Percentiles rank a stretch among this genome's conserved stretches.
These are phyloP conservation scores for Claviceps arundinis DNA, from an alignment of 2,329 filamentous ascomycete species.

Conservation along the genomic window DNA sequence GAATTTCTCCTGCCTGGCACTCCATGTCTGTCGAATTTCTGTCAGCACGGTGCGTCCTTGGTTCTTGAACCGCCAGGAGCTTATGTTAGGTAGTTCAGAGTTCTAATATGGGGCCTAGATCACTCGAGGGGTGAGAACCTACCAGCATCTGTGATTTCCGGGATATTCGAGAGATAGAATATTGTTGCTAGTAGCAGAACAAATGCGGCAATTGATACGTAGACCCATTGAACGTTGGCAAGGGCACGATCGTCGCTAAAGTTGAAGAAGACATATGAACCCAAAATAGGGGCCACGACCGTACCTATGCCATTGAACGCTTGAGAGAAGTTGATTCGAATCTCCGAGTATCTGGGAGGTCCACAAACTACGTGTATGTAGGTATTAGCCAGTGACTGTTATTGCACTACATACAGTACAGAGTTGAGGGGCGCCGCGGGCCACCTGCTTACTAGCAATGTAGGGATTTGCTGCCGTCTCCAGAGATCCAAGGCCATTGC, in stretches of 20 bases:
- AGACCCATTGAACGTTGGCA: slow-evolving; percentile 63
- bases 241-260: slow-evolving; percentile 43
- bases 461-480: slow-evolving; percentile 70
- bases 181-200: slow-evolving; percentile 51
- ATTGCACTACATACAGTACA: not conserved
- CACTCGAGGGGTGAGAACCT: slow-evolving; percentile 1
- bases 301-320: slow-evolving; percentile 66
- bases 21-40: slow-evolving; percentile 41
- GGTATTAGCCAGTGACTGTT: not conserved
- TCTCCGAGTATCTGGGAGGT: slow-evolving; percentile 56
- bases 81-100: not conserved
- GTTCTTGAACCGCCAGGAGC: not conserved
- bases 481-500: slow-evolving; percentile 58
- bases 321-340: slow-evolving; percentile 65
- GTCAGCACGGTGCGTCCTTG: not conserved
- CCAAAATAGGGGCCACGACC: slow-evolving; percentile 58
- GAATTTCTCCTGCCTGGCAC: slow-evolving; percentile 41
- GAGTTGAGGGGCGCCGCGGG: not conserved
- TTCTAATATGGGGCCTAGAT: too few relatives aligned
- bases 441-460: slow-evolving; percentile 34
- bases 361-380: slow-evolving; percentile 23
- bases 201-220: slow-evolving; percentile 59
- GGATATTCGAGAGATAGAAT: slow-evolving; percentile 56
- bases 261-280: slow-evolving; percentile 61
- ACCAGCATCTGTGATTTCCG: slow-evolving; percentile 50